Evolutionary conservation across 1,284 basidiomycete species (phyloP).

Genomic region (Trichosporon inkin): DNA sequence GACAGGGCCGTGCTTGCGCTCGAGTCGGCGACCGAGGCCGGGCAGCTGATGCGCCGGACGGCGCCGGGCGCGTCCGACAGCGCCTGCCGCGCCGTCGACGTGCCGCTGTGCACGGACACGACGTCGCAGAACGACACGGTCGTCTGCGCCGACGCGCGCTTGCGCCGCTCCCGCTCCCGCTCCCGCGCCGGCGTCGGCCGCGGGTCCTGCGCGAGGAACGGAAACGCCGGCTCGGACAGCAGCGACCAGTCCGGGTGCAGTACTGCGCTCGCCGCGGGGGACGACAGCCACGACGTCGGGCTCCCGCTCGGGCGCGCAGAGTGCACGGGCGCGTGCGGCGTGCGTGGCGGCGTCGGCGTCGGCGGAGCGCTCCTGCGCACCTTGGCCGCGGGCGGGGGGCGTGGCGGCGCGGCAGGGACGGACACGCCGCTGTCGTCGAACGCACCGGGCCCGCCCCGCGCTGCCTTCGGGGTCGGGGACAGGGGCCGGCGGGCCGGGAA

Average conservation of each 20-base stretch:
- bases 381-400: background rate
- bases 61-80: background rate
- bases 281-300: constrained; percentile 13
- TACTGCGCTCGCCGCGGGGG: background rate
- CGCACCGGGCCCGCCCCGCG: background rate
- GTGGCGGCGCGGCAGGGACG: background rate
- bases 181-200: background rate
- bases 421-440: background rate
- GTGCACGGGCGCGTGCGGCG: background rate
- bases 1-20: background rate
- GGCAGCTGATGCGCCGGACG: background rate
- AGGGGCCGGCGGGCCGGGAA: background rate
- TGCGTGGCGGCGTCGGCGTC: background rate
- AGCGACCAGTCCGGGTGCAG: constrained; percentile 19
- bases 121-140: constrained; percentile 5
- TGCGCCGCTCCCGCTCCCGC: background rate
- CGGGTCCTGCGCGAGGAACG: constrained; percentile 4
- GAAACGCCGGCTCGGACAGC: background rate
- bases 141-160: constrained; percentile 24
- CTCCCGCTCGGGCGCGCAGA: background rate
- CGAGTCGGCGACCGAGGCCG: background rate
- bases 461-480: background rate
- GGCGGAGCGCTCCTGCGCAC: background rate
- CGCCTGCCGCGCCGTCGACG: background rate
- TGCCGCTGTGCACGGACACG: background rate